Base-by-base conservation (phyloP, 164 flowering plant genomes). In the Liquidambar formosana region DNA sequence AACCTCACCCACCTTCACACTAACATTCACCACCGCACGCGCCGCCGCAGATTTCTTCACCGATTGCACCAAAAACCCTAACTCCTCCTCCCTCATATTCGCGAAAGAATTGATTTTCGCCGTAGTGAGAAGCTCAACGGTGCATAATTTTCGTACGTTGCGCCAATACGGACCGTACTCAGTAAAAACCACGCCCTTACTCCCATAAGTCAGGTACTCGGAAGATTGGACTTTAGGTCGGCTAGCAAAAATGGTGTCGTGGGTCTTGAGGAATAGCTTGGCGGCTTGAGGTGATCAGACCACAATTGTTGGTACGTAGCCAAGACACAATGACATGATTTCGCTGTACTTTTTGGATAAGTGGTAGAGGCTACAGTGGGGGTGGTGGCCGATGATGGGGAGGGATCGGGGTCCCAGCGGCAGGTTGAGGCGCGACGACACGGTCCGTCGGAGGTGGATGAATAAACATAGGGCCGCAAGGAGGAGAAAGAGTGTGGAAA, bases 331-430 rank as follows among this genome's bases (percentile, higher is more conserved):
- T 25, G 47, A 73, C 71, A 77, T 72, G 71, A 73, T 77, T 19
- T 76, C 63, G 10, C 79, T 76, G 57, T 65, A 69, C 44, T 69
- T 27, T 27, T 56, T 60, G 41, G 79, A 58, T 10, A 73, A 26
- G 8, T n/a, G 58, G 22, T 52, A 63, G 60, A 76, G 70, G 56
- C 12, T 56, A 1, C 44, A 70, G 59, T 79, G 78, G 18, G 80
- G 76, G 27, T 76, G 69, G 71, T 71, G 70, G n/a, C 82, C 80
- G 2, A 76, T 28, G 16, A 80, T 51, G 0, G 83, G 83, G 0
- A 76, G 10, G 1, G 74, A 70, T 11, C 1, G n/a, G 0, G 83
- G 80, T 1, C 78, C 80, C 2, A 76, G 80, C 15, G 80, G 78
- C 23, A 74, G 49, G 12, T 18, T 49, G n/a, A 0, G 53, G 5